A percentile compares a stretch with the other conserved stretches of the same genome.
Evolutionary conservation across 2,329 filamentous ascomycete genomes (phyloP).

Genomic region (Colletotrichum higginsianum): DNA sequence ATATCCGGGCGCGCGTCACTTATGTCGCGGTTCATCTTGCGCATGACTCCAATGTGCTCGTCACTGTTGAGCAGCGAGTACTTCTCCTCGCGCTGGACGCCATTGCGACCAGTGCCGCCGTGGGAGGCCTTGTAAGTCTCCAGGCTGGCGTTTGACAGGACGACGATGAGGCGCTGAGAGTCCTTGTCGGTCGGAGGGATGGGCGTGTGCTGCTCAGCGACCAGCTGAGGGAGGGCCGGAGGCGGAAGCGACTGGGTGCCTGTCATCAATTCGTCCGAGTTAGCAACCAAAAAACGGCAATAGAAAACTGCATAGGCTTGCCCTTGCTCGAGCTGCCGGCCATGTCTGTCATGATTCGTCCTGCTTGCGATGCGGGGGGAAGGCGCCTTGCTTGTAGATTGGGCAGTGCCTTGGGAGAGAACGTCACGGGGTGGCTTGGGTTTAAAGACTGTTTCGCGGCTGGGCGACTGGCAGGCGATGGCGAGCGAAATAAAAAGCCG

Average conservation of each 20-base stretch:
- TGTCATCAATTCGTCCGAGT: constrained; percentile 56
- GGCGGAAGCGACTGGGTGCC: constrained; percentile 96
- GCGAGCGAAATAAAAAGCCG: not conserved
- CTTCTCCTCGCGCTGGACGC: constrained; percentile 86
- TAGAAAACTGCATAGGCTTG: constrained; percentile 11
- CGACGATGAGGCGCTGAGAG: constrained; percentile 91
- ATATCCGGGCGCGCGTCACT: constrained; percentile 98
- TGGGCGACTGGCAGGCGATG: not conserved
- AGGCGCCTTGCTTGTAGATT: not conserved
- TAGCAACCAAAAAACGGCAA: not conserved
- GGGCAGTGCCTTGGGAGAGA: not conserved
- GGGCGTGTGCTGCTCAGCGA: constrained; percentile 91
- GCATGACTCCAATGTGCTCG: constrained; percentile 98
- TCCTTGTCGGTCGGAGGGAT: constrained; percentile 92
- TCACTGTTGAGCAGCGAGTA: constrained; percentile 98
- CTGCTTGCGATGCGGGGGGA: not conserved
- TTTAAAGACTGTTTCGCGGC: not conserved
- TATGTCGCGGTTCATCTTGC: constrained; percentile 99
- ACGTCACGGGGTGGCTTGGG: not conserved
- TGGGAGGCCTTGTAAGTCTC: constrained; percentile 97
- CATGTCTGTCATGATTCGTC: constrained; percentile 8
- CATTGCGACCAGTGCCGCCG: constrained; percentile 75
- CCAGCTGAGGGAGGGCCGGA: constrained; percentile 89
- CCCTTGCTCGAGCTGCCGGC: constrained; percentile 8
- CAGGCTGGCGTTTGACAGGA: constrained; percentile 95